phyloP scores from a whole-genome alignment of 192 early-diverging fungal species.

The Coemansia sp. region DNA sequence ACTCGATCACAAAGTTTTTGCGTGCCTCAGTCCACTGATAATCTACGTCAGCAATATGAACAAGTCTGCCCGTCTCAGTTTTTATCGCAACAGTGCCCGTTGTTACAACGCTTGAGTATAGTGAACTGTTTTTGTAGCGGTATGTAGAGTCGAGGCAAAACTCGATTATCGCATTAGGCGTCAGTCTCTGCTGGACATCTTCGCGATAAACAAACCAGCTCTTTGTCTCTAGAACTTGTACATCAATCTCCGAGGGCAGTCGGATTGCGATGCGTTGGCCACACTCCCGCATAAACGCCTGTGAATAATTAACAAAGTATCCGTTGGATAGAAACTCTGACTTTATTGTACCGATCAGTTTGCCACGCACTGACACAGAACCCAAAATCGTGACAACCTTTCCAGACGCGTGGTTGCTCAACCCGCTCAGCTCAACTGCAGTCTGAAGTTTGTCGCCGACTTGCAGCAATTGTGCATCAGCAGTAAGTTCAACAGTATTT shows the following conservation, averaged over 20 bases:
- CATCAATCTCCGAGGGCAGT: constrained; percentile 63
- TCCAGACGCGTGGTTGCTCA: constrained; percentile 77
- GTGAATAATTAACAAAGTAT: constrained; percentile 64
- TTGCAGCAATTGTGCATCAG: constrained; percentile 57
- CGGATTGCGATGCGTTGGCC: constrained; percentile 67
- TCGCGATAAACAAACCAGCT: constrained; percentile 69
- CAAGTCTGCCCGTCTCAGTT: constrained; percentile 56
- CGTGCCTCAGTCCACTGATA: constrained; percentile 61
- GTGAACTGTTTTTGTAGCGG: constrained; percentile 54
- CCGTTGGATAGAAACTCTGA: constrained; percentile 79
- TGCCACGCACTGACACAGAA: neutral
- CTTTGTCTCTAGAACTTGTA: constrained; percentile 75
- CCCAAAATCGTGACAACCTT: constrained; percentile 59
- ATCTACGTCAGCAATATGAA: constrained; percentile 76
- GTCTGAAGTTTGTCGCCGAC: constrained; percentile 73
- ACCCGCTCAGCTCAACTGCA: constrained; percentile 64
- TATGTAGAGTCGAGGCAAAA: constrained; percentile 77
- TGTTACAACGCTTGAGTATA: constrained; percentile 69
- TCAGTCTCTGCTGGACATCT: constrained; percentile 22
- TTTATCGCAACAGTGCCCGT: constrained; percentile 60
- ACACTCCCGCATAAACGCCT: constrained; percentile 66
- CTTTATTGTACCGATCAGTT: constrained; percentile 41
- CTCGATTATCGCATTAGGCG: constrained; percentile 59
- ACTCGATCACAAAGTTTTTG: constrained; percentile 79
- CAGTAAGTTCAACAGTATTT: constrained; percentile 74